Base-by-base conservation (phyloP, 495 filamentous ascomycete genomes). In the Daldinia decipiens region DNA sequence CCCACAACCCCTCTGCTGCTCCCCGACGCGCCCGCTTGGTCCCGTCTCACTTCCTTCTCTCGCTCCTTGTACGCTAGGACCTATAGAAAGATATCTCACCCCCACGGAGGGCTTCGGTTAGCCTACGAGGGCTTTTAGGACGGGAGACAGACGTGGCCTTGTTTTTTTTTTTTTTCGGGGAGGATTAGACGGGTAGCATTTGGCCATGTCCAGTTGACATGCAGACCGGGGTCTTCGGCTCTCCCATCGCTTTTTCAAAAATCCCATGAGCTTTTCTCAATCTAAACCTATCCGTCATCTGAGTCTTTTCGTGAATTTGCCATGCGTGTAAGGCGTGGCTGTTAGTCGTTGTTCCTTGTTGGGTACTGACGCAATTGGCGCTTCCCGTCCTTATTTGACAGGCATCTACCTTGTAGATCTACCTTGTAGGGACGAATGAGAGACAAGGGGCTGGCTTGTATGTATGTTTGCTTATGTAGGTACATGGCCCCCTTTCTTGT, bases 401-500 rank as follows among this genome's bases (percentile, higher is more conserved):
- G 58, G 68, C 60, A 71, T 56, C 45, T 47, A 62, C 62, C 62
- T 27, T 26, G 62, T 59, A 4, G 34, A 71, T 56, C 45, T 47
- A 62, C 62, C 62, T 27, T 26, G 62, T 59, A 4, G 34, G 62
- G 62, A 62, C 43, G 31, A 34, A 17, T 59, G 58, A 53, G 58
- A 58, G 58, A 36, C 34, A 57, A 21, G 54, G 57, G 62, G 32
- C 47, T 50, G 26, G 4, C 19, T 0, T 38, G 21, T 36, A 40
- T 27, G 34, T 21, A 9, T 55, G 1, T 47, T 19, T 17, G 24
- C 50, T 31, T 31, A 29, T 4, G 24, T 31, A 31, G 26, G 26
- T 53, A 53, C 50, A 31, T 17, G 26, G 8, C 12, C 43, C 43
- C 43, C 43, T 47, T 47, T 47, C 43, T 24, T 24, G 17, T 47